Base-by-base conservation (phyloP, 306 rosid species). In the Acacia crassicarpa region DNA sequence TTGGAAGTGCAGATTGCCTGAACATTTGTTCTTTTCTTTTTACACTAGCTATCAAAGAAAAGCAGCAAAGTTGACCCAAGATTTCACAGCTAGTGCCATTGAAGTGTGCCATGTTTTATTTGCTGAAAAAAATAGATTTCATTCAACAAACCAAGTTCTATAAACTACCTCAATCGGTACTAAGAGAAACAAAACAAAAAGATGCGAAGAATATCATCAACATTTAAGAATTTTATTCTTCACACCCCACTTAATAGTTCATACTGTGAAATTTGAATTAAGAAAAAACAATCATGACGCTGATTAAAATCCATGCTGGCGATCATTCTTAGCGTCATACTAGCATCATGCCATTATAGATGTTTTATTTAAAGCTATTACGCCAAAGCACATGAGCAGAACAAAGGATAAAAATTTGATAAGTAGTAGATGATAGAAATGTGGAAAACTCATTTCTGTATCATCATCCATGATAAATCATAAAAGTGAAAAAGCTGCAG, bases 51-150 rank as follows among this genome's bases (percentile, higher is more conserved):
- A 27, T 27, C 27, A 27, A 27, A 27, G 27, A 27, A 27, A 27
- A 27, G 27, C 27, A 1, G 27, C 0, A 27, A 27, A 27, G 27
- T 27, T 27, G 27, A 27, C 1, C 27, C 27, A 27, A 27, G 27
- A 27, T 27, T 27, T 27, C 27, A 27, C 0, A 27, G 27, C 27
- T 27, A 27, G 27, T 27, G 27, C 27, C 1, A 27, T 27, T 27
- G 27, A 27, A 27, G 27, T 27, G 27, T 27, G 27, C 27, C 27
- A 27, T 27, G 1, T 27, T 0, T 27, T 27, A 1, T 27, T 27
- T 27, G 27, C 27, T 95, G 95, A 84, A 78, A 38, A 30, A 77
- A 66, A 78, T 14, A 11, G 1, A 27, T 73, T 67, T 80, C 78
- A 53, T 46, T 74, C 67, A 43, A 72, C 67, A 81, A 63, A 75